phyloP scores from a whole-genome alignment of 2,329 filamentous ascomycete species.

The Chaetomium globosum region DNA sequence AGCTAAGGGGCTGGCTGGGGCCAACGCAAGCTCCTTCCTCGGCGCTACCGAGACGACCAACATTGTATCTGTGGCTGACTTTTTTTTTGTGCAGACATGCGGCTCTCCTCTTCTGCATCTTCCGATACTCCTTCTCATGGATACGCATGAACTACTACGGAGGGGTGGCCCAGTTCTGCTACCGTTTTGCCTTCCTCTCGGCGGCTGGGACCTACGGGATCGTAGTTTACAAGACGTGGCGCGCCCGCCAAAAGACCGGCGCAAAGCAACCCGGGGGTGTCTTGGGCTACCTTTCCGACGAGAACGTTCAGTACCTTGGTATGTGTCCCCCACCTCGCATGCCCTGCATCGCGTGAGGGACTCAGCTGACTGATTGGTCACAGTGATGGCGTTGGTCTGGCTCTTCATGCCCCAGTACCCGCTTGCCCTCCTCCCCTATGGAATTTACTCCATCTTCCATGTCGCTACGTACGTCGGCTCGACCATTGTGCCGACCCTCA shows the following conservation, averaged over 20 bases:
- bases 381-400: conserved; percentile 94
- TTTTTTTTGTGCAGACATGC: conserved; percentile 65
- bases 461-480: conserved; percentile 94
- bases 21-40: neutral
- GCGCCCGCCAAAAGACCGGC: conserved; percentile 77
- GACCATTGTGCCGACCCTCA: conserved; percentile 85
- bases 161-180: conserved; percentile 76
- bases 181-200: conserved; percentile 86
- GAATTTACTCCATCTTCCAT: conserved; percentile 97
- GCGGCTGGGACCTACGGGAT: conserved; percentile 95
- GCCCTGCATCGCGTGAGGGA: neutral
- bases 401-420: conserved; percentile 87
- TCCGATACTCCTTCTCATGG: conserved; percentile 84
- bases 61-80: conserved; percentile 16
- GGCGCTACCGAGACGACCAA: neutral
- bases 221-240: conserved; percentile 96
- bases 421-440: conserved; percentile 88
- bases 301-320: conserved; percentile 98
- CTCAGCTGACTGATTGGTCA: neutral
- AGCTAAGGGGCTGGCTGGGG: neutral
- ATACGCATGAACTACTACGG: conserved; percentile 85
- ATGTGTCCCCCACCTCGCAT: conserved; percentile 46
- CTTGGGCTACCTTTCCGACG: conserved; percentile 74
- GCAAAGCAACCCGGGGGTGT: conserved; percentile 62
- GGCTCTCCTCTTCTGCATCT: conserved; percentile 77